phyloP scores from a whole-genome alignment of 2,329 filamentous ascomycete genomes.

The Fusarium lateritium region DNA sequence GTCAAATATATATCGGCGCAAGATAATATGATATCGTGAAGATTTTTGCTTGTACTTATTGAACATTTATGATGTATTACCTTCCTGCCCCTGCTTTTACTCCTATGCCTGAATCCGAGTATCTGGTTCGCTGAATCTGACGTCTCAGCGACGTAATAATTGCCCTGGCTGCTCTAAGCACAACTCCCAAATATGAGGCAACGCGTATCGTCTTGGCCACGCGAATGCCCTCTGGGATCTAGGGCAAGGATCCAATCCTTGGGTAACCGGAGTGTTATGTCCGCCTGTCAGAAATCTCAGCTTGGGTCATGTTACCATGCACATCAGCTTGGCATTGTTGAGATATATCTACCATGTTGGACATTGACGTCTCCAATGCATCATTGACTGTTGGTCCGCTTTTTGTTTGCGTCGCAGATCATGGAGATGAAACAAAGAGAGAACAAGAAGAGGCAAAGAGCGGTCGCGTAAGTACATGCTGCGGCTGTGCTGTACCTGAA shows the following conservation, averaged over 20 bases:
- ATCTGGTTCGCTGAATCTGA: constrained; percentile 12
- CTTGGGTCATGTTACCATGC: constrained; percentile 1
- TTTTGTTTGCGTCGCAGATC: constrained; percentile 12
- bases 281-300: constrained; percentile 1
- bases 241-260: background rate
- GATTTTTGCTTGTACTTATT: background rate
- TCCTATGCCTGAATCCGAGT: background rate
- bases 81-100: background rate
- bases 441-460: background rate
- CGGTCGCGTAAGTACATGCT: background rate
- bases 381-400: background rate
- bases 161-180: background rate
- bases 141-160: constrained; percentile 28
- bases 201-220: background rate
- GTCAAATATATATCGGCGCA: background rate
- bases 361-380: constrained; percentile 8
- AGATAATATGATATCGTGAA: background rate
- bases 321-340: background rate
- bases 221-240: background rate
- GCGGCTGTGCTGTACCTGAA: constrained; percentile 14
- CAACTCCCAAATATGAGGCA: background rate
- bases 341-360: too few relatives aligned
- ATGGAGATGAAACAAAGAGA: background rate
- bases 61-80: background rate
- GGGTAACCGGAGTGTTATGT: constrained; percentile 1